Evolutionary conservation across 768 basidiomycete species (phyloP).

Genomic region (Suillus americanus): DNA sequence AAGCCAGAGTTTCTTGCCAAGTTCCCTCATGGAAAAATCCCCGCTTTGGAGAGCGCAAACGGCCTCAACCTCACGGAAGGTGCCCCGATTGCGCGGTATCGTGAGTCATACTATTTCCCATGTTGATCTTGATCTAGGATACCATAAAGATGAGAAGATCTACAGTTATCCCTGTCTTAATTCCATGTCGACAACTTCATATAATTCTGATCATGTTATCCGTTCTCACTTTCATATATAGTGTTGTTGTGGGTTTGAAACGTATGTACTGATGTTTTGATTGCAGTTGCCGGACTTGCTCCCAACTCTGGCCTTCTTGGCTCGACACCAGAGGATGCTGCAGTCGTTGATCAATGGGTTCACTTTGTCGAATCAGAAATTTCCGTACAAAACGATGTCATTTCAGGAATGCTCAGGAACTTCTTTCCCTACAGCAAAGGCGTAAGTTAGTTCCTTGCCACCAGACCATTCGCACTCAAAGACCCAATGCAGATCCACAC

Average conservation of each 20-base stretch:
- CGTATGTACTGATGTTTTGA: conserved; percentile 14
- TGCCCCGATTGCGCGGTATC: conserved; percentile 78
- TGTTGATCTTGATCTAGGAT: conserved; percentile 10
- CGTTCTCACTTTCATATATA: conserved; percentile 1
- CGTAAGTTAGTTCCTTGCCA: conserved; percentile 40
- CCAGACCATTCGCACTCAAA: conserved; percentile 2
- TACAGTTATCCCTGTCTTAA: conserved; percentile 80
- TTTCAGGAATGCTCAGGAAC: conserved; percentile 45
- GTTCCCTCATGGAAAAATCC: conserved; percentile 83
- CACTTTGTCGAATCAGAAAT: conserved; percentile 74
- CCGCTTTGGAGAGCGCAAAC: conserved; percentile 73
- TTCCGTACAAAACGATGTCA: conserved; percentile 34
- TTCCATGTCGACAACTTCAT: conserved; percentile 49
- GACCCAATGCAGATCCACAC: conserved; percentile 53
- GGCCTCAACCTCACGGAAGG: conserved; percentile 82
- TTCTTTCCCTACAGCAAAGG: conserved; percentile 80
- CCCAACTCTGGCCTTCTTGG: conserved; percentile 83
- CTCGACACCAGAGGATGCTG: conserved; percentile 58
- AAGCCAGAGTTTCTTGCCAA: conserved; percentile 69
- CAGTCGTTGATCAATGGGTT: conserved; percentile 84
- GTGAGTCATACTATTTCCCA: conserved; percentile 44
- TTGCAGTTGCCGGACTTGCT: conserved; percentile 69
- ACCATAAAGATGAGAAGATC: conserved; percentile 32
- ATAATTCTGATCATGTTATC: conserved; percentile 11
- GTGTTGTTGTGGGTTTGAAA: background rate